phyloP scores from a whole-genome alignment of 2,329 filamentous ascomycete genomes.

The Huntiella savannae region DNA sequence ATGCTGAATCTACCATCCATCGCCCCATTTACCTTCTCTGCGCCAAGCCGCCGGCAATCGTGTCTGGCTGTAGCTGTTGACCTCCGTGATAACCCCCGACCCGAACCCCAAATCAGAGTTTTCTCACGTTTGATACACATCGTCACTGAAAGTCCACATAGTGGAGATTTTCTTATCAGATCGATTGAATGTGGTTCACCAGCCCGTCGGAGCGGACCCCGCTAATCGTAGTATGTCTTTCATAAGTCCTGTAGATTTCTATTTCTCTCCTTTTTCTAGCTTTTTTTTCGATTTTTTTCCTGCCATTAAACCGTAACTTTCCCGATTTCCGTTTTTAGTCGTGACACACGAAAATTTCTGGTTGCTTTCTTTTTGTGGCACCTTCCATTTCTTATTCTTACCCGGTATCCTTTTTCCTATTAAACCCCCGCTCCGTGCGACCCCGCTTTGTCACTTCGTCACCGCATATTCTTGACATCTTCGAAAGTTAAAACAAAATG shows the following conservation, averaged over 20 bases:
- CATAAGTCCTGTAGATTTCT: too few species aligned
- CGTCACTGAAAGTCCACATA: too few species aligned
- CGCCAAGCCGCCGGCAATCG: too few species aligned
- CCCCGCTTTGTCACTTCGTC: background rate
- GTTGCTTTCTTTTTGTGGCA: background rate
- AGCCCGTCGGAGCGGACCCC: background rate
- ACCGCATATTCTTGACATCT: background rate
- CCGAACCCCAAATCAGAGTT: too few species aligned
- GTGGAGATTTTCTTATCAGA: constrained; percentile 2
- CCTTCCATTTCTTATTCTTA: too few species aligned
- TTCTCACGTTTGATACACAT: too few species aligned
- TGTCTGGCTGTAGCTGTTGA: too few species aligned
- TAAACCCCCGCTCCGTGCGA: background rate
- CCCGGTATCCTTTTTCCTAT: background rate
- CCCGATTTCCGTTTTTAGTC: background rate
- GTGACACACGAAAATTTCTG: background rate
- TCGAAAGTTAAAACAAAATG: background rate
- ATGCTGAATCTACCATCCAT: too few species aligned
- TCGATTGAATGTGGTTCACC: background rate
- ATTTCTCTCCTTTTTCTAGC: too few species aligned
- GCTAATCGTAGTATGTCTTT: too few species aligned
- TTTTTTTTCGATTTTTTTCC: background rate
- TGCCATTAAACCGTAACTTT: background rate
- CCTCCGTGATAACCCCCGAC: too few species aligned
- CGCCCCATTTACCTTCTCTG: too few species aligned